Base-by-base conservation (phyloP, 2,329 filamentous ascomycete genomes). In the Fusarium ramigenum region DNA sequence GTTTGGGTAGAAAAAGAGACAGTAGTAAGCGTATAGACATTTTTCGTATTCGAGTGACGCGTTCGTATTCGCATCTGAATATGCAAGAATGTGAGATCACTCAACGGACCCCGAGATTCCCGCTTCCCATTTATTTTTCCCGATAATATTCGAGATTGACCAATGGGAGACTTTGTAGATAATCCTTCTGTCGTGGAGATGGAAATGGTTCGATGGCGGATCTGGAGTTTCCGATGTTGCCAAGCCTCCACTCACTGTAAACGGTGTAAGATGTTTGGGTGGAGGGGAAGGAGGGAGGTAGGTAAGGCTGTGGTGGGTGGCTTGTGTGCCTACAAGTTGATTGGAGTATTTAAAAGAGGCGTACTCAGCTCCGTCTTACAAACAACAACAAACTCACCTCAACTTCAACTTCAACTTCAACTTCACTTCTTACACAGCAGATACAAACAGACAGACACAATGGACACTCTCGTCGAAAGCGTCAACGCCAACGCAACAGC, bases 181-280 rank as follows among this genome's bases (percentile, higher is more conserved):
- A 36, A 52, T 52, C 30, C 30, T 36, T 71, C 28, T 49, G 23
- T 47, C 62, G 36, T 40, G 59, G 37, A 42, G 37, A 46, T 47
- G 32, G 43, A 7, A 34, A 68, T 76, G 57, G 63, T 70, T 62
- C 63, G 73, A 77, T 47, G 32, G 37, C 75, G 75, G 75, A 75
- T 70, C 68, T 77, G 21, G 39, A 60, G 28, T 52, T 74, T 65
- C 75, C 67, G 75, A 61, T 28, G 18, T 43, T 56, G 70, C 66
- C 58, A 74, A 67, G 62, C n/a, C 44, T 28, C 44, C 44, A 47
- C 44, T 28, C 44, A 47, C 44, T 30, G 44, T 30, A 23, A 21
- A 34, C 21, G 32, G 54, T 49, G 54, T 58, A 44, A 58, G 39
- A 49, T 34, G 54, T 49, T 34, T 49, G n/a, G 39, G 18, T 25